Base-by-base conservation (phyloP, 2,329 filamentous ascomycete genomes). In the Botrytis fragariae region DNA sequence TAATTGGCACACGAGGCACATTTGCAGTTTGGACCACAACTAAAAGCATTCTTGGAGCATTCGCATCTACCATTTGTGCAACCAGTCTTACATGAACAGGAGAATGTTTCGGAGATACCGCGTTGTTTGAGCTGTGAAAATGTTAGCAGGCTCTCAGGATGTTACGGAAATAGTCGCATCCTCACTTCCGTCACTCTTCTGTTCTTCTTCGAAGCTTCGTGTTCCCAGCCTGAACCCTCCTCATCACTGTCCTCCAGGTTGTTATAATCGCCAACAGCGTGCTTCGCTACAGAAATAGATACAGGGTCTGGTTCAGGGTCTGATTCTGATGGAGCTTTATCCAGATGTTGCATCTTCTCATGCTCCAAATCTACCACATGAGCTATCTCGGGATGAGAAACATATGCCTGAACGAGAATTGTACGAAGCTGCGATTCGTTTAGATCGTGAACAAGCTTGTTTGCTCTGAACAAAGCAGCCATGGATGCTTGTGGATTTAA, bases 141-240 rank as follows among this genome's bases (percentile, higher is more conserved):
- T 42, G 14, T 68, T 16, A 68, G 45, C n/a, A 48, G 10, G 16
- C 20, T 16, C 35, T 68, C 48, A 57, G 48, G n/a, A 39, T 35
- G 39, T 22, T 16, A 44, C 14, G n/a, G 10, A 20, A 68, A 25
- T 5, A 14, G 48, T 25, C 32, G n/a, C 42, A 16, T 48, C 35
- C 71, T 72, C 29, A 72, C 71, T 39, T 72, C 48, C 29, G 71
- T 68, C 22, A 68, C 62, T 20, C 67, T 72, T 68, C 71, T 67
- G 10, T 68, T 32, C 22, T 45, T 60, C 22, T 72, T 67, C 12
- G n/a, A 18, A 12, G 9, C 22, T 59, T 67, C 51, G 44, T 35
- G 7, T 29, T 67, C 70, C 14, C 9, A 59, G 54, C 18, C 60
- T 44, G 70, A 72, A 22, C 39, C 7, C 16, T 45, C 22, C 42